Evolutionary conservation across 495 filamentous ascomycete species (phyloP), one percentile per base, ranked within the genome.

Genomic region (Aspergillus ellipticus): DNA sequence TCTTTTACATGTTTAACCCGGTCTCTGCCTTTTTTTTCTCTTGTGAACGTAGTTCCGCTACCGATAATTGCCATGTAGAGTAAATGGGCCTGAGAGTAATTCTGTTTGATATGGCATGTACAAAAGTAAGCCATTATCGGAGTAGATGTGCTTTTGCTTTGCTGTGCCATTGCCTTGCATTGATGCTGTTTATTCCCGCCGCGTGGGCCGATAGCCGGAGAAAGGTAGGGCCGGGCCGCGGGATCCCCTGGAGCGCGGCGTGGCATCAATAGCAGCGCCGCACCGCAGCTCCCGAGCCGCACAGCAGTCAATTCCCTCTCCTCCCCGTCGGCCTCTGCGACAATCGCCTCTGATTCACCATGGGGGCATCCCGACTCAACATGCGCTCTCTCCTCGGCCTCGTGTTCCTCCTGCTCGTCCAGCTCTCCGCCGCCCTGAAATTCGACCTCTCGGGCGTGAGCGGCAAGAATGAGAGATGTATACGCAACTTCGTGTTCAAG

Each of bases 401-500:
- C 20, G 21, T 58, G 16, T 60, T 75, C 24, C 64, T 76, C 2
- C 60, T 72, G 26, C 61, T 87, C 59, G 66, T 85, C 15, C 82
- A 87, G 43, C 73, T 87, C 57, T 75, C 84, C 51, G 77, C 83
- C 50, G 92, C 92, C 28, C 81, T 98, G 54, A 97, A 96, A 74
- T 97, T 98, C 80, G 95, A 98, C 60, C 80, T 98, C 52, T 70
- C 82, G 63, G 90, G 94, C 13, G 76, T 84, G 66, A 82, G 78
- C 70, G 76, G 79, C 63, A 80, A 84, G 66, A 79, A 83, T 51
- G 85, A 89, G 69, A 82, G 95, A 81, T 98, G 94, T 77, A 90
- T 98, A 72, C 85, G 95, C 64, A 98, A 98, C 75, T 97, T 97
- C 69, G 93, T 97, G 53, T 78, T 85, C 49, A 89, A 86, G 72